Evolutionary conservation across 306 rosid species (phyloP), one percentile per base, ranked within the genome.

Genomic region (Hippophae rhamnoides): DNA sequence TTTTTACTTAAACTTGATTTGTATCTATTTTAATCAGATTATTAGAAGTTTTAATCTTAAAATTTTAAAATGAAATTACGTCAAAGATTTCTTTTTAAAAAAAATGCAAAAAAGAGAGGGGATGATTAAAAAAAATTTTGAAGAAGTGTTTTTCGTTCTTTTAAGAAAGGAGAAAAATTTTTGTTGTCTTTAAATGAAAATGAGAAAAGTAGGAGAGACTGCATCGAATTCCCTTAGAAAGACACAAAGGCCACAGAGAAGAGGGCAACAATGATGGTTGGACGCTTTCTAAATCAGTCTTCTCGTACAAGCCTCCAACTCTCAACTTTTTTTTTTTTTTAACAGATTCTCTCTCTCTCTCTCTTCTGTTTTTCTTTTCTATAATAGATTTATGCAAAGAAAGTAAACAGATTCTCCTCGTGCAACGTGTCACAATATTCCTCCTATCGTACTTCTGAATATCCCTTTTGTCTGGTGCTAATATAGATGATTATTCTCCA

Each of bases 141-240:
- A 31, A 31, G 38, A 31, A 31, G 38, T 31, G 2, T 31, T 31
- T 31, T 31, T 31, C 4, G 38, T 31, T 31, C 10, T 2, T 9
- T 46, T 1, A 5, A 13, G 52, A 10, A 49, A 13, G 12, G 8
- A 10, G 8, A 49, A 3, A 31, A 56, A 41, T 5, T 1, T n/a
- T n/a, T n/a, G n/a, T n/a, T 7, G 14, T 52, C 9, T 1, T 7
- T 6, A 13, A 3, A 57, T 67, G 57, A 65, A 18, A 12, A 74
- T 66, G 58, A 44, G 43, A 57, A 54, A 31, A 41, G 18, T 51
- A 54, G 27, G 18, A 60, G 72, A 31, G 69, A 45, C 55, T 61
- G 95, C 87, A 86, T 89, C 95, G 75, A 89, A 86, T 89, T 89
- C 97, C 67, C 71, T 76, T 63, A 60, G 76, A 60, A 56, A 62